Evolutionary conservation across 2,329 filamentous ascomycete species (phyloP).

Genomic region (Pseudopyricularia cyperi): DNA sequence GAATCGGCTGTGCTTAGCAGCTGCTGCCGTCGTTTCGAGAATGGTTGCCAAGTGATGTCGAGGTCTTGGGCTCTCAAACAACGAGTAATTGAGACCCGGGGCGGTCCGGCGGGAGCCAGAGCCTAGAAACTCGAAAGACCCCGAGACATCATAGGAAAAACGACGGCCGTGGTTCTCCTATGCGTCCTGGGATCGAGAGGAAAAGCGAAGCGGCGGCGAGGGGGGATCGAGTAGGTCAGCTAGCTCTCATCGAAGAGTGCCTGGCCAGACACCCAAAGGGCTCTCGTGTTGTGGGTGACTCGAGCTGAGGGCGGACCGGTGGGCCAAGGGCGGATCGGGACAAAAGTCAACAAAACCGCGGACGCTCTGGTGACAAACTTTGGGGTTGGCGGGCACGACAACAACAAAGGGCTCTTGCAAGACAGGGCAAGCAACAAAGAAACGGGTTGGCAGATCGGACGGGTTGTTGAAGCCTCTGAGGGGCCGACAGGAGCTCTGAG

Average conservation of each 20-base stretch:
- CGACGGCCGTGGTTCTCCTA: slow-evolving; percentile 1
- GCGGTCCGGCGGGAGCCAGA: slow-evolving; percentile 23
- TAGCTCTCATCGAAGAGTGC: slow-evolving; percentile 1
- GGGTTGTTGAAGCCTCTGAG: background rate
- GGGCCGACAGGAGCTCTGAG: background rate
- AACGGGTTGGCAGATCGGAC: background rate
- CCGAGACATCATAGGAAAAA: slow-evolving; percentile 22
- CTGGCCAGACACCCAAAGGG: background rate
- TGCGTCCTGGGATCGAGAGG: background rate
- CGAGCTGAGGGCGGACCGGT: background rate
- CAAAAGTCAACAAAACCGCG: background rate
- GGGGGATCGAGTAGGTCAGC: background rate
- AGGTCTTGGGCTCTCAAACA: background rate
- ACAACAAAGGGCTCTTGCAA: background rate
- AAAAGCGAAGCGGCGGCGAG: background rate
- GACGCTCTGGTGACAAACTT: background rate
- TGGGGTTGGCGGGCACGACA: background rate
- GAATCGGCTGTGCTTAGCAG: background rate
- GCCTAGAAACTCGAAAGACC: slow-evolving; percentile 21
- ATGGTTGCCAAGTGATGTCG: background rate
- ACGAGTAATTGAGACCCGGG: slow-evolving; percentile 1
- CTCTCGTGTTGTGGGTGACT: background rate
- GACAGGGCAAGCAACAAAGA: background rate
- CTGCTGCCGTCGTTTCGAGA: background rate
- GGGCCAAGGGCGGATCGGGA: background rate